Base-by-base conservation (phyloP, 2,329 filamentous ascomycete species). In the Cercospora sp. region DNA sequence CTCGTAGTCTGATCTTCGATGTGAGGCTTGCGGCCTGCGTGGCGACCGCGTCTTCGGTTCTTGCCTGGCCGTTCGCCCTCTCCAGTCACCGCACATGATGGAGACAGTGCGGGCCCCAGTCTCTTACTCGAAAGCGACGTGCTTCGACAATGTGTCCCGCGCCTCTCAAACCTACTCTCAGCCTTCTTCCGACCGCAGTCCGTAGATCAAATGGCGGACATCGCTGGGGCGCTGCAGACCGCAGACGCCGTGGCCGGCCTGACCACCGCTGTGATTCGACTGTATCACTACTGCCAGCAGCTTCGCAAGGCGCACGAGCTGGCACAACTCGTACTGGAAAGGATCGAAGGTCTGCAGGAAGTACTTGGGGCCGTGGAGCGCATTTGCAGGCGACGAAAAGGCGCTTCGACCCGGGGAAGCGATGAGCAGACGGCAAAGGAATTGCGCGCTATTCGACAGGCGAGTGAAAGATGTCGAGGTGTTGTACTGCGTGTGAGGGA, bases 251-350 rank as follows among this genome's bases (percentile, higher is more conserved):
- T 62, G 6, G 39, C 39, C 18, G 60, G 60, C 13, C 60, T 62
- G 12, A 48, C 39, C 60, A 62, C 60, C 7, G 39, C 60, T n/a
- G 60, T 62, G 18, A 30, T 48, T 26, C 60, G 60, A 16, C 31
- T 62, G 20, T 33, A 39, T 8, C 36, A 62, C n/a, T 62, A 62
- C 39, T 62, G 60, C 39, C 60, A 62, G 20, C 23, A 62, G 39
- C 60, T 62, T 33, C 23, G 39, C 1, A 62, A n/a, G 39, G 60
- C 39, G 33, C 23, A 18, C 13, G 28, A 45, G 23, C 13, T 62
- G 1, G 60, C 60, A 18, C 13, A 31, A 48, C 39, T 28, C 18
- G 60, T 62, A 36, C 7, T 62, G 13, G 39, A 62, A 4, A 28
- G 39, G 33, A 45, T 62, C 33, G 23, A 45, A 45, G 60, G 60